A percentile compares a stretch with the other conserved stretches of the same genome.
These are phyloP conservation scores for Candida succiphila DNA, from an alignment of 805 yeast species.

Conservation along the genomic window DNA sequence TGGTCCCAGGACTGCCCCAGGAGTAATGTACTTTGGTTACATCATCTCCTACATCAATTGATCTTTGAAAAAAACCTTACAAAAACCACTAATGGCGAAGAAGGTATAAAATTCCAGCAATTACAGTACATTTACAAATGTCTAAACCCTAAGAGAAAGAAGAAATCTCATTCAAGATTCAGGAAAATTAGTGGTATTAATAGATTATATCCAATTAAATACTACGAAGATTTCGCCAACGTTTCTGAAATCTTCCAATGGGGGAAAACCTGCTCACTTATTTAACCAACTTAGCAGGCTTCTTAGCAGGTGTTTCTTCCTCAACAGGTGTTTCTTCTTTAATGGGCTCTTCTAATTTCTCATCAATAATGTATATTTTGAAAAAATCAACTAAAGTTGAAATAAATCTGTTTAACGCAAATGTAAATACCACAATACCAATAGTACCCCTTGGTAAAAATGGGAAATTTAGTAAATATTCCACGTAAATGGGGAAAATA, in stretches of 20 bases:
- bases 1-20: conserved; percentile 37
- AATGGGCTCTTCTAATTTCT: not conserved
- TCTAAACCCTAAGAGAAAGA: conserved; percentile 22
- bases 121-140: conserved; percentile 20
- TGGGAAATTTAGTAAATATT: conserved; percentile 48
- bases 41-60: conserved; percentile 44
- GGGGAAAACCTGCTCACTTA: not conserved
- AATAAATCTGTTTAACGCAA: conserved; percentile 20
- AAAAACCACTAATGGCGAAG: conserved; percentile 6
- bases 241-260: conserved; percentile 1
- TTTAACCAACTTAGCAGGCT: not conserved
- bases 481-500: conserved; percentile 47
- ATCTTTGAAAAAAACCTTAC: conserved; percentile 27
- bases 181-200: conserved; percentile 4
- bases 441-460: conserved; percentile 52
- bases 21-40: conserved; percentile 57
- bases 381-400: conserved; percentile 16
- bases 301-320: not conserved
- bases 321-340: not conserved
- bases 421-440: conserved; percentile 51
- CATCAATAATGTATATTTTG: conserved; percentile 5
- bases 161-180: conserved; percentile 2
- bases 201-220: not conserved
- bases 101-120: conserved; percentile 9
- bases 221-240: not conserved